Base-by-base conservation (phyloP, 805 yeast species). In the Candida parachauliodes region DNA sequence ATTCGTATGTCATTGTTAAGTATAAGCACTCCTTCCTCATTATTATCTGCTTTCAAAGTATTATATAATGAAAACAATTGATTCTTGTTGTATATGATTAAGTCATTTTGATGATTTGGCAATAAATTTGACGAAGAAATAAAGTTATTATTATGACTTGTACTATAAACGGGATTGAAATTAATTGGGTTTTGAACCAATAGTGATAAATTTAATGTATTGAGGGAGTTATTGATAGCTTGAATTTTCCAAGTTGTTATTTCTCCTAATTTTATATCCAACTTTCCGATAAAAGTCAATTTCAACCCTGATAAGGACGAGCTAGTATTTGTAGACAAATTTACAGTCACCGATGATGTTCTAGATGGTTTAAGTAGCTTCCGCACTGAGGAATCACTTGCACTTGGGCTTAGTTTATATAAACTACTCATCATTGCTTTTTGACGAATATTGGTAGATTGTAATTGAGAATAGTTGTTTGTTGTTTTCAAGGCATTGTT, bases 1-100 rank as follows among this genome's bases (percentile, higher is more conserved):
- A 85, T 65, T 18, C 79, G 62, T 3, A 85, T 64, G 50, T 85
- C 88, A 50, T 81, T 83, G 26, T 76, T 72, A 18, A 86, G 60
- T 6, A 83, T 68, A 1, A 85, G 57, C 5, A 85, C 64, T 0
- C 93, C 94, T 11, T 24, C 24, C 15, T 22, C 30, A 5, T 65
- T 59, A 6, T 70, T 67, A 19, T 61, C 68, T 21, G 70, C 51
- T 45, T 71, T 65, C 8, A 60, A 49, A 2, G 57, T 46, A 26
- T 64, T 56, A 46, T 76, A 74, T 12, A 53, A 46, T 9, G 56
- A 43, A 32, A 48, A 48, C 3, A 65, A 42, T 37, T 60, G 64
- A 6, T 39, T 24, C 28, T 49, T 50, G 29, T 43, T 51, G 41
- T 54, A 51, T 7, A 56, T 40, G 4, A 54, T 37, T 7, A 46